A percentile compares a stretch with the other conserved stretches of the same genome.
These are phyloP conservation scores for Phoenix roebelenii DNA, from an alignment of 176 grass and related monocot genomes.

Conservation along the genomic window DNA sequence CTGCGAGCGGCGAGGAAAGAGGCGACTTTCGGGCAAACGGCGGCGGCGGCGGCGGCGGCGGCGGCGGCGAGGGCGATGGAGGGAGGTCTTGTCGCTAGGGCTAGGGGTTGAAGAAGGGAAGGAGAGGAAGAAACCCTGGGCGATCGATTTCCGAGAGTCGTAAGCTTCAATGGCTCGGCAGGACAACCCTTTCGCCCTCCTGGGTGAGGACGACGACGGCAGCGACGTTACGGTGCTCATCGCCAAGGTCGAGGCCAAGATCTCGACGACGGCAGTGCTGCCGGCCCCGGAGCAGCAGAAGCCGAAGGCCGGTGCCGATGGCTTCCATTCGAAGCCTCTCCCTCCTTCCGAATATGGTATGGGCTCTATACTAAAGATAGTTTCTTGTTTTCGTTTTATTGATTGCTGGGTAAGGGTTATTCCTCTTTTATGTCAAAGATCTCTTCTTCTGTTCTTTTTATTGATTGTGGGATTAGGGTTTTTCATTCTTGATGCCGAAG, in stretches of 20 bases:
- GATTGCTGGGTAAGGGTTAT: neutral
- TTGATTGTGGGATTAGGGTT: no score
- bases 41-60: no score
- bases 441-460: neutral
- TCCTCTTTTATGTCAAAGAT: neutral
- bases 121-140: no score
- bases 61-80: no score
- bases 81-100: no score
- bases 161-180: neutral
- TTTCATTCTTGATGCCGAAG: neutral
- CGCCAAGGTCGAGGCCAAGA: slow-evolving; percentile 9
- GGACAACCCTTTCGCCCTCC: slow-evolving; percentile 1
- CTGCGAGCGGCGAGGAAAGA: no score
- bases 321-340: slow-evolving; percentile 11
- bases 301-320: neutral
- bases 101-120: no score
- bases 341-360: neutral
- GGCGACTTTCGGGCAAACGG: no score
- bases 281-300: neutral
- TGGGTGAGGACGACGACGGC: slow-evolving; percentile 10
- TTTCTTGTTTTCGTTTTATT: neutral
- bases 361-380: neutral
- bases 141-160: no score
- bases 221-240: neutral
- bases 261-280: neutral